Evolutionary conservation across 1,139 yeast species (phyloP).

Genomic region (Casaregolazyma suthepensis): DNA sequence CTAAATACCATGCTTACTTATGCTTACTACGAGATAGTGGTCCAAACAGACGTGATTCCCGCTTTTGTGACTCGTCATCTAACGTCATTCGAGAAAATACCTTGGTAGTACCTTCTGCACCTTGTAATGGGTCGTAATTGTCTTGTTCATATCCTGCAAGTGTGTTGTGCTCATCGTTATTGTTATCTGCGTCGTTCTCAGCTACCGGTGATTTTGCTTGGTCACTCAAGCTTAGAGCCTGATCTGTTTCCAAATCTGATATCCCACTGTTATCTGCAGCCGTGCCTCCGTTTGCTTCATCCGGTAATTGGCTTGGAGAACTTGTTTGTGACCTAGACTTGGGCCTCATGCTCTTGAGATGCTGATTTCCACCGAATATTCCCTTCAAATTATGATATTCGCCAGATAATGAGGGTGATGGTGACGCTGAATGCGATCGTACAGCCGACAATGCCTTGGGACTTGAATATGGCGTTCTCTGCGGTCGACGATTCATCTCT

Average conservation of each 20-base stretch:
- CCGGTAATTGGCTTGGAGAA: neutral
- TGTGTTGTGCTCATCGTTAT: conserved; percentile 1
- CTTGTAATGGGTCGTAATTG: conserved; percentile 2
- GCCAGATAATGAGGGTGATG: neutral
- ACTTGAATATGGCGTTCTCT: neutral
- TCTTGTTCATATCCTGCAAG: conserved; percentile 2
- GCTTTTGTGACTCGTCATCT: conserved; percentile 4
- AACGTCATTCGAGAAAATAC: conserved; percentile 8
- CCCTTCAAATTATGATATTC: neutral
- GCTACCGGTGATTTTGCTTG: neutral
- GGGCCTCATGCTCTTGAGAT: neutral
- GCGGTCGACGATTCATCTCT: conserved; percentile 54
- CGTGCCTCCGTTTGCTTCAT: neutral
- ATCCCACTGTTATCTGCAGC: neutral
- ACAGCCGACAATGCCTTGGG: neutral
- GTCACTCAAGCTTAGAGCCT: neutral
- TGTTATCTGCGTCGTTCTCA: neutral
- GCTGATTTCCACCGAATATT: neutral
- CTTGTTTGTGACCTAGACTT: neutral
- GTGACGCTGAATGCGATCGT: neutral
- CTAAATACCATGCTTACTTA: neutral
- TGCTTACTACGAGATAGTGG: neutral
- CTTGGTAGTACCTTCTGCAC: neutral
- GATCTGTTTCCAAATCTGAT: neutral
- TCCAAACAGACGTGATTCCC: neutral